Percentiles rank a stretch among this genome's conserved stretches.
Evolutionary conservation across 2,329 filamentous ascomycete species (phyloP).

Genomic region (Ceratocystis albifundus): DNA sequence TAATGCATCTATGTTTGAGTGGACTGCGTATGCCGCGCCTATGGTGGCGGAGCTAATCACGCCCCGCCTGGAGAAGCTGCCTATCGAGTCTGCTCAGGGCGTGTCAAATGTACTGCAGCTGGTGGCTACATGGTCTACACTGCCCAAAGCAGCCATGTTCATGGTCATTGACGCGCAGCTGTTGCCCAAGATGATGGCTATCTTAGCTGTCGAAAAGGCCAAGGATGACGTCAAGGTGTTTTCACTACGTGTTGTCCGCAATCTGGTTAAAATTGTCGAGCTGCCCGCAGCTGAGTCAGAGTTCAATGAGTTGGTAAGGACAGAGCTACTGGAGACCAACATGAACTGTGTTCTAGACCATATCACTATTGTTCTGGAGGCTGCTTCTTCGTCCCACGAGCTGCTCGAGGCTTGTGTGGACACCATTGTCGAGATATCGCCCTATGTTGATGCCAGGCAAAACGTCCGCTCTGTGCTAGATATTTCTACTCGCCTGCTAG

Average conservation of each 20-base stretch:
- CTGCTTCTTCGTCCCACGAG: conserved; percentile 51
- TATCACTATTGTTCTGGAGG: conserved; percentile 56
- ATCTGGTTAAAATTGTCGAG: conserved; percentile 50
- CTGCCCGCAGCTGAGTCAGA: conserved; percentile 45
- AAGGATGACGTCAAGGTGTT: conserved; percentile 82
- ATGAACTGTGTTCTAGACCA: conserved; percentile 52
- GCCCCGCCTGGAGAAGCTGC: conserved; percentile 65
- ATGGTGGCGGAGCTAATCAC: conserved; percentile 67
- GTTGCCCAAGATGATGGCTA: conserved; percentile 60
- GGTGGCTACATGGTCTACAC: conserved; percentile 67
- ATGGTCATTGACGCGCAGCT: conserved; percentile 51
- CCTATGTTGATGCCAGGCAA: conserved; percentile 53
- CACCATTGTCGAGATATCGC: conserved; percentile 63
- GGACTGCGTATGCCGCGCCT: conserved; percentile 56
- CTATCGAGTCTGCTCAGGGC: conserved; percentile 77
- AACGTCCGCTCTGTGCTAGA: conserved; percentile 68
- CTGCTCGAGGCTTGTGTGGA: conserved; percentile 69
- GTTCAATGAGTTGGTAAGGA: conserved; percentile 44
- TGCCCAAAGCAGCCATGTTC: conserved; percentile 55
- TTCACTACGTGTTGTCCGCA: conserved; percentile 62
- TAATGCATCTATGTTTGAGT: conserved; percentile 57
- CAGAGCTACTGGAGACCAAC: conserved; percentile 46
- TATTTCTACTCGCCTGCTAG: conserved; percentile 68
- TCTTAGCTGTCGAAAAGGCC: conserved; percentile 57
- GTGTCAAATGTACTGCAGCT: conserved; percentile 73